Evolutionary conservation across 2,329 filamentous ascomycete species (phyloP), one percentile per base, ranked within the genome.

Genomic region (Pseudogymnoascus sp.): DNA sequence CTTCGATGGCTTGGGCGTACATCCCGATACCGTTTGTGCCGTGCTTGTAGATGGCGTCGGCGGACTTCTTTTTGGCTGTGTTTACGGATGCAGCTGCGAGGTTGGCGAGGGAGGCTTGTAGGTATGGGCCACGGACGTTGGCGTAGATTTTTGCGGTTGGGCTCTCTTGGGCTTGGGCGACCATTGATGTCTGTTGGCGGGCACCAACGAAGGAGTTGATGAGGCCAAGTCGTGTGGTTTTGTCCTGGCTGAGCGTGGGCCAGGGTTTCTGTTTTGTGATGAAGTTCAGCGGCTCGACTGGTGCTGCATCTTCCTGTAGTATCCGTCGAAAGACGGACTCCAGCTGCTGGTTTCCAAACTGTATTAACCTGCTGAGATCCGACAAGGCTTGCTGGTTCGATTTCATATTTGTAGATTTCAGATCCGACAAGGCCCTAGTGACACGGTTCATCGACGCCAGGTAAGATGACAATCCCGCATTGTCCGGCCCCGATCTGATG

Each of bases 1-100:
- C 90, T 73, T 97, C 91, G 77, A 99, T 86, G 0, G 89, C 90
- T 70, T 88, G 87, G 0, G 91, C 89, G 73, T 99, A 99, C 37
- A 89, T 91, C 2, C 89, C 88, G 64, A 99, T 96, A 3, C 92
- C 93, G 74, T 95, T 97, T 21, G 90, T 95, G 12, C 93, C 93
- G 64, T 90, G 84, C 64, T 88, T 87, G 75, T 99, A 99, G 8
- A 96, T 84, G 2, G 90, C 90, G 73, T 93, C 91, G 1, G 88
- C 82, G 12, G 80, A 78, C 76, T 90, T 91, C 74, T 91, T 89
- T 75, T 91, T 93, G 21, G 89, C 82, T 59, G 92, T 88, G 79
- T 91, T 88, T 73, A 96, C 80, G 34, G 92, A 96, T 14, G 93
- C 93, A 42, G 90, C 87, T 2, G 95, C 90, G 53, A 97, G 81